Percentiles rank a stretch among this genome's conserved stretches.
Evolutionary conservation across 1,284 basidiomycete species (phyloP).

Genomic region (Trichosporon coremiiforme): DNA sequence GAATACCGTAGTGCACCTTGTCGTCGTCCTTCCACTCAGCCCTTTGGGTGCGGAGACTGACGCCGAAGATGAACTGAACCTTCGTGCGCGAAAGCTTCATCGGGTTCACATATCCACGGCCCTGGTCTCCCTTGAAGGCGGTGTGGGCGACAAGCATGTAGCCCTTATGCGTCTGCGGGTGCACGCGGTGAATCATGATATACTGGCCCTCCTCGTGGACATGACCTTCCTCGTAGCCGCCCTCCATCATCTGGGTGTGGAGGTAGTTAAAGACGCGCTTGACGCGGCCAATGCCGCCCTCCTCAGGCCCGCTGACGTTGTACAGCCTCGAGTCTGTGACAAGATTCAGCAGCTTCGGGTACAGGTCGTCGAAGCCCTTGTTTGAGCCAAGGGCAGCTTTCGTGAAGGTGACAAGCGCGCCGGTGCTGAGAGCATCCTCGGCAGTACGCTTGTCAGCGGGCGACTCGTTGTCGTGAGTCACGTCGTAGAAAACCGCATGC

Average conservation of each 20-base stretch:
- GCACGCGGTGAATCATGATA: conserved; percentile 84
- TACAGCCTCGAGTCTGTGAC: conserved; percentile 81
- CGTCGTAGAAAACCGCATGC: conserved; percentile 88
- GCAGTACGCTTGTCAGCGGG: conserved; percentile 83
- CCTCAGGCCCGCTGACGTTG: conserved; percentile 62
- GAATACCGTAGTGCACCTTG: conserved; percentile 69
- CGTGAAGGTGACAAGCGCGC: conserved; percentile 82
- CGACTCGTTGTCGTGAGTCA: conserved; percentile 95
- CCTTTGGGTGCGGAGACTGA: conserved; percentile 68
- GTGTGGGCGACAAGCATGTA: conserved; percentile 88
- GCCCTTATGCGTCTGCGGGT: conserved; percentile 85
- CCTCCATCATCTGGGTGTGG: conserved; percentile 84
- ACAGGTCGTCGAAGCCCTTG: conserved; percentile 95
- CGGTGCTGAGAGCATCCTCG: conserved; percentile 89
- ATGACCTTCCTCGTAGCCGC: conserved; percentile 82
- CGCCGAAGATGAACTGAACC: conserved; percentile 77
- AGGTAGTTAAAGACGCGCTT: conserved; percentile 84
- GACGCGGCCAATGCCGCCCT: conserved; percentile 66
- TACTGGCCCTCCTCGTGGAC: conserved; percentile 96
- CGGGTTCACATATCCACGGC: conserved; percentile 76
- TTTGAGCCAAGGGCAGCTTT: conserved; percentile 84
- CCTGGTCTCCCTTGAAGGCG: conserved; percentile 79
- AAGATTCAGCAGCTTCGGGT: conserved; percentile 83
- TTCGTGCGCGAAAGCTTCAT: conserved; percentile 77
- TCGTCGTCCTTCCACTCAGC: conserved; percentile 65